These are phyloP conservation scores for Pyrus bretschneideri DNA, from an alignment of 306 rosid genomes.

Conservation along the genomic window DNA sequence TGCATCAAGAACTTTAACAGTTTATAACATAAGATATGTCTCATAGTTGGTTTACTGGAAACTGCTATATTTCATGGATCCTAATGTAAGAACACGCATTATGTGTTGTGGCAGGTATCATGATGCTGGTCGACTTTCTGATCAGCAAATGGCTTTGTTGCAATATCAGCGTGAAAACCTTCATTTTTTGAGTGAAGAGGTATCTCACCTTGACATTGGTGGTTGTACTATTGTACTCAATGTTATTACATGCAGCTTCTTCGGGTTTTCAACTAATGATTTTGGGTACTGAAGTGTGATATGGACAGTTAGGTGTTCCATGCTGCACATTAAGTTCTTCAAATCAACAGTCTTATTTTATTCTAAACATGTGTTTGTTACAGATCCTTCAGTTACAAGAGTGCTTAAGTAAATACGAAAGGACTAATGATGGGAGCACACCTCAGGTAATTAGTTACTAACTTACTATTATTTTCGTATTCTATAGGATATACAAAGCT, in stretches of 20 bases:
- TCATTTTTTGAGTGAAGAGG: constrained; percentile 98
- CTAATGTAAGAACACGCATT: constrained; percentile 5
- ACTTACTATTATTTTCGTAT: neutral
- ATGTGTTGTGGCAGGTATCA: constrained; percentile 49
- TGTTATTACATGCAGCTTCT: neutral
- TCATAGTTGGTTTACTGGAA: neutral
- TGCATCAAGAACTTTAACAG: neutral
- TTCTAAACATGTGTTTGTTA: constrained; percentile 1
- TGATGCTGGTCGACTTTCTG: constrained; percentile 87
- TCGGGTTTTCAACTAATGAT: neutral
- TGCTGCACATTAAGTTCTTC: neutral
- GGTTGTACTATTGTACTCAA: neutral
- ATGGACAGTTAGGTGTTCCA: neutral
- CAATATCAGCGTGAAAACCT: constrained; percentile 99
- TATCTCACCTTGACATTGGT: constrained; percentile 21
- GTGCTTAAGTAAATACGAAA: constrained; percentile 78
- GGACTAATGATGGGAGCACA: constrained; percentile 79
- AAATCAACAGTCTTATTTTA: neutral
- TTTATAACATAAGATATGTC: neutral
- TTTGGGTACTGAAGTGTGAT: neutral
- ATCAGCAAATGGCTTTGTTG: constrained; percentile 99
- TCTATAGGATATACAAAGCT: neutral
- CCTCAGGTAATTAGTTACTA: constrained; percentile 61
- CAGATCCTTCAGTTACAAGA: constrained; percentile 95
- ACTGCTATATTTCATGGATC: neutral